These are phyloP conservation scores for Monosporascus ibericus DNA, from an alignment of 2,329 filamentous ascomycete genomes.

Conservation along the genomic window DNA sequence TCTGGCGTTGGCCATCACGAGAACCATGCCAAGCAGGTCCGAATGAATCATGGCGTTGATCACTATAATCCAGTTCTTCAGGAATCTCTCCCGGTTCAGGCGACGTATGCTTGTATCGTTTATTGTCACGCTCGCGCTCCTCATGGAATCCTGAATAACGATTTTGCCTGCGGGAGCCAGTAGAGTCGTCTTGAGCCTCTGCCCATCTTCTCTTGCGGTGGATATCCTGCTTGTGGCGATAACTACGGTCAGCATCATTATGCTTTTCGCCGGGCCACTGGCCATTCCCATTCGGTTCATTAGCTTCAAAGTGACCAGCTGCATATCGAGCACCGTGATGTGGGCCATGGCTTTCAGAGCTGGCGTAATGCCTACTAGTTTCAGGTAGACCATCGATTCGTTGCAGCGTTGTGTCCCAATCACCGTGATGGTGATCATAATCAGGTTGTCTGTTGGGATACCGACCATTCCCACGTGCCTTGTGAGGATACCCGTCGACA, in stretches of 20 bases:
- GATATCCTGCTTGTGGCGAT: constrained; percentile 5
- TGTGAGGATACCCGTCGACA: neutral
- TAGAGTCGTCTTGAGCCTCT: constrained; percentile 5
- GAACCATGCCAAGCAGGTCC: neutral
- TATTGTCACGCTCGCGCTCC: constrained; percentile 7
- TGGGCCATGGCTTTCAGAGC: neutral
- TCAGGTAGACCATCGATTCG: neutral
- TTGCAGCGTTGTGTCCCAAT: neutral
- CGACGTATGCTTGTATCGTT: constrained; percentile 15
- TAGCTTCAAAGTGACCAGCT: constrained; percentile 14
- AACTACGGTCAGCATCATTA: constrained; percentile 1
- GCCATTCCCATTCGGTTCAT: constrained; percentile 6
- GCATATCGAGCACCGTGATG: neutral
- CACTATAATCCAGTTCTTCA: neutral
- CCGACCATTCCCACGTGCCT: neutral
- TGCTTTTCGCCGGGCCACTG: neutral
- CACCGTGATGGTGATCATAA: neutral
- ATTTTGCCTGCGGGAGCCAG: constrained; percentile 4
- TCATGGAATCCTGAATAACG: constrained; percentile 4
- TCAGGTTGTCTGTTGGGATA: neutral
- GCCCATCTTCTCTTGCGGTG: constrained; percentile 16
- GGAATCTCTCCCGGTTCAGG: constrained; percentile 17
- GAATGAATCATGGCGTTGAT: neutral
- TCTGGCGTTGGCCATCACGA: neutral
- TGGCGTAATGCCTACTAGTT: neutral